A percentile compares a stretch with the other conserved stretches of the same genome.
Evolutionary conservation across 768 basidiomycete species (phyloP).

Genomic region (Suillus discolor): DNA sequence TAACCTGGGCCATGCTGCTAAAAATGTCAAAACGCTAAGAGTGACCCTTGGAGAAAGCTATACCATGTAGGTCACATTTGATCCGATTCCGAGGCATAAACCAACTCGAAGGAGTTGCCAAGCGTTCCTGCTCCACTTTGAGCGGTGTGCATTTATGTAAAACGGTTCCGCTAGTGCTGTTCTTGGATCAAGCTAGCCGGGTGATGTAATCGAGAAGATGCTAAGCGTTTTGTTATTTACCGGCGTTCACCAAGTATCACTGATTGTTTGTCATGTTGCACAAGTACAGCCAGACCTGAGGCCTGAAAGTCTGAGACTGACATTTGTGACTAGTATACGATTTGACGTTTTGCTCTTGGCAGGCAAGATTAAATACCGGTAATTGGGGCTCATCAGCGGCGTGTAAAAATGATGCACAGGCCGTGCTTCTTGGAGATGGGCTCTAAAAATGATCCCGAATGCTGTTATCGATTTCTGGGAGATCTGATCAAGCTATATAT

Average conservation of each 20-base stretch:
- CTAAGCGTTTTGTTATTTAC: background rate
- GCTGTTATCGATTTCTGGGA: background rate
- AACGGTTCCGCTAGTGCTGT: background rate
- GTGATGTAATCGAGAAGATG: background rate
- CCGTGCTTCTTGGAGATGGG: background rate
- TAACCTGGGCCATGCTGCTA: background rate
- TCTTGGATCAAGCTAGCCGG: background rate
- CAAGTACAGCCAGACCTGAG: background rate
- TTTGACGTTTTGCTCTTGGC: background rate
- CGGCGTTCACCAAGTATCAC: background rate
- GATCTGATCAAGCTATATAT: background rate
- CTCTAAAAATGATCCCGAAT: background rate
- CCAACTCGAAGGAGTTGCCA: background rate
- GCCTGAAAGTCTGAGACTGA: background rate
- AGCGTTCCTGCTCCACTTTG: background rate
- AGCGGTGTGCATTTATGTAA: background rate
- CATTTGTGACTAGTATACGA: background rate
- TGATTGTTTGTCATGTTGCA: background rate
- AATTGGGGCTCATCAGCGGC: background rate
- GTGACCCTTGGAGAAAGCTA: background rate
- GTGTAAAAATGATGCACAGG: background rate
- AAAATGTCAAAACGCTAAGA: background rate
- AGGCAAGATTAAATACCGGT: background rate
- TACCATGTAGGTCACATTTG: background rate
- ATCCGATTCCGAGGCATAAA: conserved; percentile 5